Evolutionary conservation across 208 protist species (phyloP).

Genomic region (Angomonas ambiguus): DNA sequence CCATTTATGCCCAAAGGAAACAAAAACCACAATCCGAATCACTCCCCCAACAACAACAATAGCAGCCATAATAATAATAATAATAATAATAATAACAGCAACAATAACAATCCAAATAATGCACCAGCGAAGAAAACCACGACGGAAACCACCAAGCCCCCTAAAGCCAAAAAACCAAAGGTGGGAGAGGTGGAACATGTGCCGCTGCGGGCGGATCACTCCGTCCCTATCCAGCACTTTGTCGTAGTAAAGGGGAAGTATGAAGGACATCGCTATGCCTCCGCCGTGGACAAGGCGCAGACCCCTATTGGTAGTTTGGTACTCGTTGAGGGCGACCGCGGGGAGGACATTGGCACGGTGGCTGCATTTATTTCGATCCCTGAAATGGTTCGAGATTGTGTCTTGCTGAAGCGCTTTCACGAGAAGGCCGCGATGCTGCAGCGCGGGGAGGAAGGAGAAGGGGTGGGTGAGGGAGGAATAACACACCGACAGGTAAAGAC

Average conservation of each 20-base stretch:
- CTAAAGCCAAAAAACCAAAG: constrained; percentile 5
- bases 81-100: background rate
- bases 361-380: constrained; percentile 25
- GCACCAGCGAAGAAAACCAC: too few species aligned
- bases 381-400: constrained; percentile 37
- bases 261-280: constrained; percentile 46
- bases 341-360: constrained; percentile 52
- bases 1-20: too few species aligned
- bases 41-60: too few species aligned
- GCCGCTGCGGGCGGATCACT: constrained; percentile 27
- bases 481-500: background rate
- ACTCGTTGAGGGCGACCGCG: constrained; percentile 67
- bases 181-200: constrained; percentile 8
- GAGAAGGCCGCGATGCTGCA: constrained; percentile 15
- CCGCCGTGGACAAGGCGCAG: constrained; percentile 11
- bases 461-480: background rate
- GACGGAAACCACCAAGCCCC: too few species aligned
- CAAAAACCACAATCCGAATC: too few species aligned
- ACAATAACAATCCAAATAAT: background rate
- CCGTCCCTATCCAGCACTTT: constrained; percentile 27
- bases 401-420: background rate
- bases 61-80: background rate
- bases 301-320: constrained; percentile 35
- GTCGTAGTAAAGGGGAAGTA: constrained; percentile 57
- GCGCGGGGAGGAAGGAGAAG: constrained; percentile 11